Percentiles rank a stretch among this genome's conserved stretches.
Evolutionary conservation across 129 eudicot genomes (phyloP).

Genomic region (Deinandra increscens): DNA sequence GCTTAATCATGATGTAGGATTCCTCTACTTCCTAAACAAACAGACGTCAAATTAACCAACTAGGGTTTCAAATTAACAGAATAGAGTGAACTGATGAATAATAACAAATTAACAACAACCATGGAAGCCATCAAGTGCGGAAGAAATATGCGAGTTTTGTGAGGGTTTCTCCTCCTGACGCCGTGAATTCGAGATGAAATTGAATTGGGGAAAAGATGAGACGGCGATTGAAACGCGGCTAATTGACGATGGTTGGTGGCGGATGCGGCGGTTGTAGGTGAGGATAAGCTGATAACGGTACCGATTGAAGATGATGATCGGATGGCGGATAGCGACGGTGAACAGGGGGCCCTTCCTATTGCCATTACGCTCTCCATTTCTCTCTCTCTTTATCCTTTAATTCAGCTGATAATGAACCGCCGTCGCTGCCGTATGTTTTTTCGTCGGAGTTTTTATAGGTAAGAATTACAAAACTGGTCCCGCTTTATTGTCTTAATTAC

Average conservation of each 20-base stretch:
- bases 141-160: slow-evolving; percentile 58
- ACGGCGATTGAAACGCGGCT: slow-evolving; percentile 59
- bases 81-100: background rate
- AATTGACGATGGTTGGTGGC: slow-evolving; percentile 44
- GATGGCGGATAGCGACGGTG: slow-evolving; percentile 31
- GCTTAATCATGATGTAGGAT: slow-evolving; percentile 94
- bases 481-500: background rate
- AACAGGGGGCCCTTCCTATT: slow-evolving; percentile 29
- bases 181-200: slow-evolving; percentile 33
- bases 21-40: slow-evolving; percentile 61
- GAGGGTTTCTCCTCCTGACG: slow-evolving; percentile 29
- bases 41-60: background rate
- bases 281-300: slow-evolving; percentile 42
- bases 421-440: background rate
- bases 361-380: slow-evolving; percentile 43
- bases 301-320: slow-evolving; percentile 29
- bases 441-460: slow-evolving; percentile 3
- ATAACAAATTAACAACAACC: slow-evolving; percentile 24
- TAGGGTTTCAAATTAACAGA: slow-evolving; percentile 6
- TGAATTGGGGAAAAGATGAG: slow-evolving; percentile 51
- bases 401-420: slow-evolving; percentile 20
- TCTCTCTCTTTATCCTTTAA: slow-evolving; percentile 8
- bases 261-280: slow-evolving; percentile 33
- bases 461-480: slow-evolving; percentile 13
- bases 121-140: slow-evolving; percentile 76